Percentiles rank a stretch among this genome's conserved stretches.
Conservation (phyloP, 1,139 yeast species). For the Petasospora fabianii region DNA sequence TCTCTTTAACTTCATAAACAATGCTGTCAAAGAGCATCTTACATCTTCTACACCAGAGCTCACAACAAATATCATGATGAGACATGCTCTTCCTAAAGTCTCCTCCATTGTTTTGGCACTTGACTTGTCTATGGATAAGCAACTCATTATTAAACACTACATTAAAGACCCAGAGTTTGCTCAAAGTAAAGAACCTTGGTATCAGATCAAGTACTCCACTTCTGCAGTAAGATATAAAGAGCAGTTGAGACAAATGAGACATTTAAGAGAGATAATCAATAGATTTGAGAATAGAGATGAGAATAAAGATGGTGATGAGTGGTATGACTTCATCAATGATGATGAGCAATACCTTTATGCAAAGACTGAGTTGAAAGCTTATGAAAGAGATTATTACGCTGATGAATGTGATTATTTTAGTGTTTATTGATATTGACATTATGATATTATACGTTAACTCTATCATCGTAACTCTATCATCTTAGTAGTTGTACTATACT, state of each 20-base stretch:
- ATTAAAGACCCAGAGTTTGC: neutral
- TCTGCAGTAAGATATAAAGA: neutral
- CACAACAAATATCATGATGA: neutral
- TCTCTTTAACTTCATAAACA: conserved; percentile 1
- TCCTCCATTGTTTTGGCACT: neutral
- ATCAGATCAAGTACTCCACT: neutral
- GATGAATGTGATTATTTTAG: neutral
- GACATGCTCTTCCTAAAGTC: neutral
- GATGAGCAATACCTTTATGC: neutral
- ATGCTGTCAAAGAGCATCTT: neutral
- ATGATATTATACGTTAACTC: too few species aligned
- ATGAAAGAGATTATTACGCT: neutral
- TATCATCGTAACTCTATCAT: too few species aligned
- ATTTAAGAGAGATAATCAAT: neutral
- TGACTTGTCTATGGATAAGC: neutral
- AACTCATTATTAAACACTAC: neutral
- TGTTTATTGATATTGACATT: too few species aligned
- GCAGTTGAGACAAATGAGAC: neutral
- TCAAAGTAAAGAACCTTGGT: neutral
- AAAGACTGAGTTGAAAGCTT: neutral
- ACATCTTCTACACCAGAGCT: neutral
- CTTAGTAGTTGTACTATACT: too few species aligned
- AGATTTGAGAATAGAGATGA: neutral
- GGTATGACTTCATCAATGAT: neutral
- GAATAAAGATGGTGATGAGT: neutral